Evolutionary conservation across 208 protist genomes (phyloP), one percentile per base, ranked within the genome.

Genomic region (Leishmania braziliensis): DNA sequence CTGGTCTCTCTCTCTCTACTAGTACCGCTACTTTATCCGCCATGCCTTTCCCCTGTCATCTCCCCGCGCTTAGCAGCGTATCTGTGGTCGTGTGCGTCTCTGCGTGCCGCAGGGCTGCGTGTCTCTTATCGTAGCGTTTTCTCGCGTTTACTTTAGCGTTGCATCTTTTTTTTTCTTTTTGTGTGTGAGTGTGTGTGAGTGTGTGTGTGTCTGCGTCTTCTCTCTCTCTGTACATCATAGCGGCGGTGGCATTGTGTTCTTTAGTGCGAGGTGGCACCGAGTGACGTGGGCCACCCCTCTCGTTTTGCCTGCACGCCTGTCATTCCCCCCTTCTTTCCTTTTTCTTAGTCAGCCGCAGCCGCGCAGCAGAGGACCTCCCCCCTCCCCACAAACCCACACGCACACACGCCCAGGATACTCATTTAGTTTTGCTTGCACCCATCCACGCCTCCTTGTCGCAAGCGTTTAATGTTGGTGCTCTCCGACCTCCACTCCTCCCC

Each of bases 161-260:
- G 2, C 68, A 10, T 75, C 69, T 75, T 71, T 76, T 76, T 71
- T 62, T 54, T 26, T 48, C 29, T 72, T 53, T 14, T 53, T 72
- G 46, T 6, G 33, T 0, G 10, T 36, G 36, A 43, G n/a, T 46
- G 53, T 56, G 43, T 56, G 10, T 20, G 51, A 20, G 53, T 56
- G 53, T 56, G 53, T 56, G 53, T 56, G 53, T 56, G 53, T 39
- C 12, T 33, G 14, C 12, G 29, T 2, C 14, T 39, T 20, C 14
- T 39, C 26, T 68, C 12, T 39, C 6, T 68, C 39, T 68, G 29
- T 39, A 12, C 62, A 8, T 4, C 48, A 29, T 36, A 16, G 16
- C 10, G 43, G 69, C 10, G 14, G 43, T 48, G 69, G 9, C 20
- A 46, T 73, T n/a, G 20, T 12, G 16, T 29, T 20, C 0, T 23